These are phyloP conservation scores for Canavalia gladiata DNA, from an alignment of 306 rosid species.

Conservation along the genomic window DNA sequence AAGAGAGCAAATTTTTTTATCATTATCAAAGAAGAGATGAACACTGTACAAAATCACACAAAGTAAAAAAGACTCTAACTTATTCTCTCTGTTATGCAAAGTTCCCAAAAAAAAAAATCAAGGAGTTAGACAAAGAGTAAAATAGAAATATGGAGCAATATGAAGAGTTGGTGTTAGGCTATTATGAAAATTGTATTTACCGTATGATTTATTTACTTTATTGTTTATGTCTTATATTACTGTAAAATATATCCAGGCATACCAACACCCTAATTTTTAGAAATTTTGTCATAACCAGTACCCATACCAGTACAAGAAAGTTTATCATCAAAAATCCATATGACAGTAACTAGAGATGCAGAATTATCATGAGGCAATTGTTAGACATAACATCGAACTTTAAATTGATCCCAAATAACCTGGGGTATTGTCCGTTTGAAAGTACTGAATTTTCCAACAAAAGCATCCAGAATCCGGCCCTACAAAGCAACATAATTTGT, in stretches of 20 bases:
- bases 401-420: constrained; percentile 57
- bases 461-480: constrained; percentile 98
- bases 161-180: neutral
- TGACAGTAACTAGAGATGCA: constrained; percentile 13
- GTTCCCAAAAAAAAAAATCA: too few species aligned
- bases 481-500: constrained; percentile 53
- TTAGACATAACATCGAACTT: constrained; percentile 22
- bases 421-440: constrained; percentile 96
- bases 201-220: neutral
- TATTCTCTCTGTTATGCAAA: too few species aligned
- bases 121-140: neutral
- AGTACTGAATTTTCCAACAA: constrained; percentile 97
- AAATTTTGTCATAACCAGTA: neutral
- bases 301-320: constrained; percentile 4
- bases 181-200: neutral
- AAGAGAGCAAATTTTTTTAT: too few species aligned
- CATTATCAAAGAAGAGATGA: too few species aligned
- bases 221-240: neutral
- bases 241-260: neutral
- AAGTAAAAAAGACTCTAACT: too few species aligned
- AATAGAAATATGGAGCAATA: neutral
- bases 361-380: constrained; percentile 16
- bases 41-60: too few species aligned
- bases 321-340: neutral
- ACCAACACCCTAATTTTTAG: neutral